phyloP scores from a whole-genome alignment of 2,329 filamentous ascomycete species.

The Phaeosphaeria sp. region DNA sequence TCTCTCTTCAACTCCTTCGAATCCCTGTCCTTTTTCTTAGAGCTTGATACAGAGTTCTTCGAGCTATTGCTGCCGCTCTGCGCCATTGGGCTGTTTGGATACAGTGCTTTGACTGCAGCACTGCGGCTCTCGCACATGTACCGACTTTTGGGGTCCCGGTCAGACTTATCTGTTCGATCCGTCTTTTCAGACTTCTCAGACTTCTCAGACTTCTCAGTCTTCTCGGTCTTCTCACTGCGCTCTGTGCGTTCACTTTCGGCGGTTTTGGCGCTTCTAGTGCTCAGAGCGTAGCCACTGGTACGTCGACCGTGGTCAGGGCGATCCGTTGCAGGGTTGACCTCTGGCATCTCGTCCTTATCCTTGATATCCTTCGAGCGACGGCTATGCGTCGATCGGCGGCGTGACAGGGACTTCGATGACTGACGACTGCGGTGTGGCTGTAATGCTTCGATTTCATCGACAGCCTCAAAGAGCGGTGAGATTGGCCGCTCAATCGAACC shows the following conservation, averaged over 20 bases:
- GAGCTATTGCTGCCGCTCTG: slow-evolving; percentile 20
- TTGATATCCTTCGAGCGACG: slow-evolving; percentile 34
- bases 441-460: slow-evolving; percentile 45
- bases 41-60: slow-evolving; percentile 23
- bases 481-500: slow-evolving; percentile 29
- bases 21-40: slow-evolving; percentile 22
- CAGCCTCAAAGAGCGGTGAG: slow-evolving; percentile 43
- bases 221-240: slow-evolving; percentile 17
- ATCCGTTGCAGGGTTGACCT: slow-evolving; percentile 21
- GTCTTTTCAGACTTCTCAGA: slow-evolving; percentile 20
- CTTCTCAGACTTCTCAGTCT: slow-evolving; percentile 7
- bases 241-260: slow-evolving; percentile 30
- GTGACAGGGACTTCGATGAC: slow-evolving; percentile 27
- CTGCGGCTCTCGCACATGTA: slow-evolving; percentile 46
- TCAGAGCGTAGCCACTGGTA: slow-evolving; percentile 40
- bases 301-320: slow-evolving; percentile 30
- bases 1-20: slow-evolving; percentile 18
- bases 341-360: slow-evolving; percentile 34
- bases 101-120: slow-evolving; percentile 48
- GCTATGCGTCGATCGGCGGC: slow-evolving; percentile 39
- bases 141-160: slow-evolving; percentile 30
- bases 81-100: slow-evolving; percentile 40
- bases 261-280: slow-evolving; percentile 27
- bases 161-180: slow-evolving; percentile 24
- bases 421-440: slow-evolving; percentile 32